These are phyloP conservation scores for Batkoa obscura DNA, from an alignment of 371 early-diverging fungal species.

Conservation along the genomic window DNA sequence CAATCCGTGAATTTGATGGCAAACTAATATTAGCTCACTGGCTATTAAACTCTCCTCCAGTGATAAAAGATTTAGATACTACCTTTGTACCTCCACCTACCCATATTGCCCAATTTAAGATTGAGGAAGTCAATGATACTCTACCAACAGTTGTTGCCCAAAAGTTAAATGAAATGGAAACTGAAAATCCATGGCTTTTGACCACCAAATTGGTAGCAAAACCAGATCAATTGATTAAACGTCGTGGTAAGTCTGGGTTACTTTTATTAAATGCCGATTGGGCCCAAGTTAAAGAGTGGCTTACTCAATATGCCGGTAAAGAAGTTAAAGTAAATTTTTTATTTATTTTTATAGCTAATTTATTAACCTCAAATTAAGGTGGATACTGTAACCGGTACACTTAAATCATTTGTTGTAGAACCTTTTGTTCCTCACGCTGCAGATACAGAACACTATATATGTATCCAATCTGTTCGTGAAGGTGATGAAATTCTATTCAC, in stretches of 20 bases:
- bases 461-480: constrained; percentile 87
- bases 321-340: constrained; percentile 41
- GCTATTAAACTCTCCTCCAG: constrained; percentile 48
- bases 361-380: constrained; percentile 24
- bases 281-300: constrained; percentile 73
- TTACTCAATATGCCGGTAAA: constrained; percentile 66
- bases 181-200: constrained; percentile 66
- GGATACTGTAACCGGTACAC: constrained; percentile 60
- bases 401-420: constrained; percentile 89
- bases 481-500: constrained; percentile 92
- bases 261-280: constrained; percentile 77
- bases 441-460: constrained; percentile 87
- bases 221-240: constrained; percentile 94
- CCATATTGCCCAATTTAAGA: constrained; percentile 57
- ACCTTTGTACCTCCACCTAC: constrained; percentile 47
- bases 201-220: constrained; percentile 78
- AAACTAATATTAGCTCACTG: constrained; percentile 82
- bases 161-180: constrained; percentile 35
- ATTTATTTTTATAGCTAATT: constrained; percentile 2
- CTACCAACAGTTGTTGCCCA: constrained; percentile 6
- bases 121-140: constrained; percentile 24
- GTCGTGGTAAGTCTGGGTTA: constrained; percentile 89
- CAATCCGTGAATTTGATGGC: constrained; percentile 93
- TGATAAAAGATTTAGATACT: constrained; percentile 17
- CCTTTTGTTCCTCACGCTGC: constrained; percentile 87